Percentiles rank a stretch among this genome's conserved stretches.
phyloP scores from a whole-genome alignment of 257 asterid genomes.

The Salvia rosmarinus region DNA sequence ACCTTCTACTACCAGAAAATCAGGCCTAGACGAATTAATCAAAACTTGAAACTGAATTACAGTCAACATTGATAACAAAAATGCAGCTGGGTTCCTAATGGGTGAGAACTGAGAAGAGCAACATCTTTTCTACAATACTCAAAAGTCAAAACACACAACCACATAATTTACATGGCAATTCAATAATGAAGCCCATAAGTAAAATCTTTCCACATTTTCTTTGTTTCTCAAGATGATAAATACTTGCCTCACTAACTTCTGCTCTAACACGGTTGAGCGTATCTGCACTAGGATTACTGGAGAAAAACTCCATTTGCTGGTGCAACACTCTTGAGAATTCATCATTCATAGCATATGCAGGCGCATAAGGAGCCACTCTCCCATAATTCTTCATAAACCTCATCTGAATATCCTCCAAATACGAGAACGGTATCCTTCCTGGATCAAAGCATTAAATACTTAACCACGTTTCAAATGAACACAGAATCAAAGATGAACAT shows the following conservation, averaged over 20 bases:
- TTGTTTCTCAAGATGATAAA: conserved; percentile 5
- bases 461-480: not conserved
- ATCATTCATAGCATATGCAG: conserved; percentile 99
- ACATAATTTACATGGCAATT: conserved; percentile 11
- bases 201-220: conserved; percentile 9
- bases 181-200: not conserved
- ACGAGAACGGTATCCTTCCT: conserved; percentile 96
- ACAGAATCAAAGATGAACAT: not conserved
- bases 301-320: conserved; percentile 98
- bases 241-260: conserved; percentile 93
- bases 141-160: conserved; percentile 15
- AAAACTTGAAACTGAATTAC: conserved; percentile 5
- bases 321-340: conserved; percentile 97
- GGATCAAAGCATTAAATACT: conserved; percentile 29
- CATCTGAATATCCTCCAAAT: conserved; percentile 96
- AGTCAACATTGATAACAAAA: not conserved
- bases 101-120: not conserved
- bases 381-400: conserved; percentile 97
- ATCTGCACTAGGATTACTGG: conserved; percentile 94
- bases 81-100: not conserved
- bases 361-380: conserved; percentile 76
- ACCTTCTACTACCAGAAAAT: conserved; percentile 17
- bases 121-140: not conserved
- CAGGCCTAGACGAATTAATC: not conserved
- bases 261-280: conserved; percentile 88